Base-by-base conservation (phyloP, 2,329 filamentous ascomycete genomes). In the Elsinoe ampelina region DNA sequence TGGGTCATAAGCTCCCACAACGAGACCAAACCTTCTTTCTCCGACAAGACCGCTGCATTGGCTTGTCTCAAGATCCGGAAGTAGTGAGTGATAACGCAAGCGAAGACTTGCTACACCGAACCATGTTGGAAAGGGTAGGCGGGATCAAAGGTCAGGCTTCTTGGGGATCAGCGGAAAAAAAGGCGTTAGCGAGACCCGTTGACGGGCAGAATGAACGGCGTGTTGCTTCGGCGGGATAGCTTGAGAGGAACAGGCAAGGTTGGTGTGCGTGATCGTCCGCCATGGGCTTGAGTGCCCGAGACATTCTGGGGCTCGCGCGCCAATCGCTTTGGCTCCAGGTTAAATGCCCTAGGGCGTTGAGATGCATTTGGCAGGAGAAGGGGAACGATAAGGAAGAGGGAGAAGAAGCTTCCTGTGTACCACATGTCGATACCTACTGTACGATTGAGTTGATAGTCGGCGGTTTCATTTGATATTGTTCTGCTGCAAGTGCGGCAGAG, bases 151-250 rank as follows among this genome's bases (percentile, higher is more conserved):
- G 22, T 38, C 22, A 34, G 13, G 34, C 41, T 43, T 11, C 41
- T 32, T 11, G n/a, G n/a, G 17, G 15, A 52, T 22, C 48, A 52
- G 48, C 32, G 32, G 10, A 32, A 19, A 43, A 52, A 38, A 52
- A 38, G 48, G 48, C 48, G 34, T 52, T 38, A 38, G 48, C 48
- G 48, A 52, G 34, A 52, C 30, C 48, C 34, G 48, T 52, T 52
- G 32, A 35, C 34, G 48, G 32, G 10, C 34, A 34, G n/a, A 52
- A 20, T 20, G 26, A 52, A 52, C 48, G 48, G 48, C 48, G 48
- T 36, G 35, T 52, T 39, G 48, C 48, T 52, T 52, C 19, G 48
- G 48, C 32, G 41, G n/a, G 15, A 15, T 39, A 39, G 35, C 48
- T 52, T 52, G 48, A 39, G 19, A 52, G 48, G 48, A 52, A 52